Evolutionary conservation across 2,329 filamentous ascomycete genomes (phyloP).

Genomic region (Pseudopyricularia javanii): DNA sequence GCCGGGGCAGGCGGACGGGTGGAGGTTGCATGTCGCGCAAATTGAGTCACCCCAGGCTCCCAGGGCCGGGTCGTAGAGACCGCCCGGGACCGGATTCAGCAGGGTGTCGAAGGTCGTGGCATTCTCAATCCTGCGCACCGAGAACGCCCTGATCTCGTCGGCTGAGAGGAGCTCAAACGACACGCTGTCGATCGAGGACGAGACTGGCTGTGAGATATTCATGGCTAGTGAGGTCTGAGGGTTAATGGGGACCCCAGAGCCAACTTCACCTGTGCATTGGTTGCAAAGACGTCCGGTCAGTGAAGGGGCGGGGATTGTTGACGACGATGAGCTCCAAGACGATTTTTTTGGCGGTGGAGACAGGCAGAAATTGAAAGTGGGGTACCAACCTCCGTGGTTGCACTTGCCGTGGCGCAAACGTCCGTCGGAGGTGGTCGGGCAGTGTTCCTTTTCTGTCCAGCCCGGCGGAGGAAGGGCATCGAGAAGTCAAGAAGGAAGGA

Average conservation of each 20-base stretch:
- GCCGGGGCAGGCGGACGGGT: conserved; percentile 71
- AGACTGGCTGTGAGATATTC: conserved; percentile 70
- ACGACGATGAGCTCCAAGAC: background rate
- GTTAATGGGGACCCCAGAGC: background rate
- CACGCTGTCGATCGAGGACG: conserved; percentile 73
- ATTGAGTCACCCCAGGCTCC: conserved; percentile 78
- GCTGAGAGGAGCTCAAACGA: conserved; percentile 79
- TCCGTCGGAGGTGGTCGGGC: background rate
- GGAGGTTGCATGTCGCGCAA: conserved; percentile 89
- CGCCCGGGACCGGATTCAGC: conserved; percentile 77
- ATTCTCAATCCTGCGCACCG: conserved; percentile 89
- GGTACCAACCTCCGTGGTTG: background rate
- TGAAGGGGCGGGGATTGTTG: background rate
- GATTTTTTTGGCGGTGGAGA: conserved; percentile 3
- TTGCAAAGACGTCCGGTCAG: background rate
- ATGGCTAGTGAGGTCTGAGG: conserved; percentile 22
- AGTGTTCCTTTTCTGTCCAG: background rate
- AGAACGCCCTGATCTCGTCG: conserved; percentile 76
- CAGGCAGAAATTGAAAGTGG: conserved; percentile 18
- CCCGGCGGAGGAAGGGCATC: too few species aligned
- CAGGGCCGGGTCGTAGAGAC: conserved; percentile 83
- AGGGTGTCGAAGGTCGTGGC: conserved; percentile 89
- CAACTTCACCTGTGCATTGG: background rate
- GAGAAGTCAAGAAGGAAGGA: too few species aligned
- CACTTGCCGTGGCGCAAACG: background rate